Base-by-base conservation (phyloP, 352 stramenopile genomes). In the Phytophthora syringae region DNA sequence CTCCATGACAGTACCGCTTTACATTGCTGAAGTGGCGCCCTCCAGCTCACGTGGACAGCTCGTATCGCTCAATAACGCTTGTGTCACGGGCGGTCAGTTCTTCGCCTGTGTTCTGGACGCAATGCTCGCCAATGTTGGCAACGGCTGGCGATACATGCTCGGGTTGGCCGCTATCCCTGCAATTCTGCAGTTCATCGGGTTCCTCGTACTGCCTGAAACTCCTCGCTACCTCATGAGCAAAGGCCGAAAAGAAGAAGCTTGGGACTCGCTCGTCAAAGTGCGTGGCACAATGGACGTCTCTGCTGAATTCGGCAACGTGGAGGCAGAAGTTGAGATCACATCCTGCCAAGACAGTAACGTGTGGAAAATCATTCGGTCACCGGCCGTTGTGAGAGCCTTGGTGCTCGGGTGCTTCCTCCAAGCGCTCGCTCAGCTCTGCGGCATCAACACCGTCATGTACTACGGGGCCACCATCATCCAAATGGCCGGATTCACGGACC, bases 361-460 rank as follows among this genome's bases (percentile, higher is more conserved):
- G 0, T 80, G 67, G 69, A 52, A 67, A 3, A 70, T 79, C 22
- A 15, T 70, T 27, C 59, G 56, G 4, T 64, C 71, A 6, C 64
- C 70, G 3, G 70, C 67, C 0, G 77, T 93, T 0, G 40, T 53
- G 16, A 79, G 6, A 36, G 42, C 42, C 20, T 48, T 48, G 42
- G 42, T 57, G 3, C 49, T 93, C 10, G 85, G 85, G 34, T 93
- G 85, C 42, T 70, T 76, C 15, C 57, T 92, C 13, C 79, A 90
- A 60, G 36, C 36, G 0, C 36, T 42, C 36, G 36, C 36, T 11
- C 84, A 92, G 45, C 64, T 93, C 34, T 90, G 79, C 40, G 84
- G 85, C 28, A 93, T 94, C 66, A 94, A 93, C 60, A 93, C 82
- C 4, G 84, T 92, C 64, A 93, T 95, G 84, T 95, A 92, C 61